phyloP scores from a whole-genome alignment of 1,284 basidiomycete genomes.

The Papiliotrema laurentii region DNA sequence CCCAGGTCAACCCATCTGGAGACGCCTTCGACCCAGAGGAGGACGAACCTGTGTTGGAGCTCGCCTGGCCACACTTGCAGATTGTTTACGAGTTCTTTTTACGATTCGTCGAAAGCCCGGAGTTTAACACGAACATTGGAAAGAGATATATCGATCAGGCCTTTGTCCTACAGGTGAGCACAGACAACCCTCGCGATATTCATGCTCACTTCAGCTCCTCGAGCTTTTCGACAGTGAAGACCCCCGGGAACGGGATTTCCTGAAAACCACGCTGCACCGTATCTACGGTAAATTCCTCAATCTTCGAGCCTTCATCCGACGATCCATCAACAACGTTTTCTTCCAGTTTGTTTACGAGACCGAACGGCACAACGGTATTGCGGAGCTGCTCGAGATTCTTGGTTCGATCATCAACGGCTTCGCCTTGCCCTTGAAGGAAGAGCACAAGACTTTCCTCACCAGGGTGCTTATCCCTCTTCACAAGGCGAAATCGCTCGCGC shows the following conservation, averaged over 20 bases:
- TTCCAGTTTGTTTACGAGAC: slow-evolving; percentile 99
- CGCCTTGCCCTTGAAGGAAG: slow-evolving; percentile 94
- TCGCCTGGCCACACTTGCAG: slow-evolving; percentile 99
- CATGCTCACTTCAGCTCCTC: slow-evolving; percentile 58
- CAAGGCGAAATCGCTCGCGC: slow-evolving; percentile 93
- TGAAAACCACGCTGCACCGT: slow-evolving; percentile 97
- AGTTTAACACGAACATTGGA: slow-evolving; percentile 97
- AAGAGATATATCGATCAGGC: slow-evolving; percentile 96
- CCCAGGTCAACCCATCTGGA: slow-evolving; percentile 94
- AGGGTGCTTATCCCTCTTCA: slow-evolving; percentile 94
- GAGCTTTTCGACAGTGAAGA: slow-evolving; percentile 99
- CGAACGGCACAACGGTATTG: slow-evolving; percentile 98
- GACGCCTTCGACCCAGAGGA: slow-evolving; percentile 99
- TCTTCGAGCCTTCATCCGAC: slow-evolving; percentile 94
- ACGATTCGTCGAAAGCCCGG: slow-evolving; percentile 94
- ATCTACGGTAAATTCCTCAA: slow-evolving; percentile 99
- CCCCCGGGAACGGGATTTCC: slow-evolving; percentile 96
- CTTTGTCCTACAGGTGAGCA: slow-evolving; percentile 71
- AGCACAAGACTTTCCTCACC: slow-evolving; percentile 97
- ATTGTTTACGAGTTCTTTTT: slow-evolving; percentile 99
- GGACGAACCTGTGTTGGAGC: slow-evolving; percentile 96
- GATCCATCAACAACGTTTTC: slow-evolving; percentile 99
- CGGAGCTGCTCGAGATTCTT: slow-evolving; percentile 95
- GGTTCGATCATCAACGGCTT: slow-evolving; percentile 99
- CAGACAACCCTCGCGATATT: not conserved